Conservation (phyloP, 2,329 filamentous ascomycete genomes). For the Penicillium sp. region DNA sequence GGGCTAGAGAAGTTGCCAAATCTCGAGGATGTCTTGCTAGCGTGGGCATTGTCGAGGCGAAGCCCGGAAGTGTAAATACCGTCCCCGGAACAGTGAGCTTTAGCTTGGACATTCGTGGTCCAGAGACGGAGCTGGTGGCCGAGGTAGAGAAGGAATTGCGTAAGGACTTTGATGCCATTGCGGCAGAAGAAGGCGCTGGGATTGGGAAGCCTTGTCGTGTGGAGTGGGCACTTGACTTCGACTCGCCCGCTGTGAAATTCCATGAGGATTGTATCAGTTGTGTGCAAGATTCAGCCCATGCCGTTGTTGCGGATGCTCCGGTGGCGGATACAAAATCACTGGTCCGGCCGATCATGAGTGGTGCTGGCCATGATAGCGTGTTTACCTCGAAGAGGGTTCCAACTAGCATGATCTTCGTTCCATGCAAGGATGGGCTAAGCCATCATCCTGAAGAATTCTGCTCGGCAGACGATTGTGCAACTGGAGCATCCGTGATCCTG, state of each 20-base stretch:
- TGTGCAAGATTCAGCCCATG: constrained; percentile 59
- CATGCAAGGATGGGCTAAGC: constrained; percentile 61
- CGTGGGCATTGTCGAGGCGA: constrained; percentile 66
- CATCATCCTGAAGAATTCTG: constrained; percentile 65
- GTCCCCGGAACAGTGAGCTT: constrained; percentile 68
- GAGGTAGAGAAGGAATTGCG: constrained; percentile 58
- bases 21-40: constrained; percentile 62
- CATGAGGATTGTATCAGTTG: constrained; percentile 65
- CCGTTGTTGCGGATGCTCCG: constrained; percentile 54
- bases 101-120: constrained; percentile 65
- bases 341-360: constrained; percentile 56
- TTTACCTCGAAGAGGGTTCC: constrained; percentile 60
- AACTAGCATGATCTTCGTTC: constrained; percentile 67
- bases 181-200: constrained; percentile 55
- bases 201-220: constrained; percentile 54
- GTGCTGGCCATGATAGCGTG: constrained; percentile 66
- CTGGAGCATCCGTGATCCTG: constrained; percentile 48
- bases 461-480: constrained; percentile 58
- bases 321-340: constrained; percentile 40
- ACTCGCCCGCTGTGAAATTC: constrained; percentile 62
- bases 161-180: constrained; percentile 59
- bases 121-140: constrained; percentile 55
- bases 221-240: constrained; percentile 61
- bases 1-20: constrained; percentile 62
- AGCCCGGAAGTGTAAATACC: constrained; percentile 70